Evolutionary conservation across 805 yeast genomes (phyloP), one percentile per base, ranked within the genome.

Genomic region (Komagataella mondaviorum): DNA sequence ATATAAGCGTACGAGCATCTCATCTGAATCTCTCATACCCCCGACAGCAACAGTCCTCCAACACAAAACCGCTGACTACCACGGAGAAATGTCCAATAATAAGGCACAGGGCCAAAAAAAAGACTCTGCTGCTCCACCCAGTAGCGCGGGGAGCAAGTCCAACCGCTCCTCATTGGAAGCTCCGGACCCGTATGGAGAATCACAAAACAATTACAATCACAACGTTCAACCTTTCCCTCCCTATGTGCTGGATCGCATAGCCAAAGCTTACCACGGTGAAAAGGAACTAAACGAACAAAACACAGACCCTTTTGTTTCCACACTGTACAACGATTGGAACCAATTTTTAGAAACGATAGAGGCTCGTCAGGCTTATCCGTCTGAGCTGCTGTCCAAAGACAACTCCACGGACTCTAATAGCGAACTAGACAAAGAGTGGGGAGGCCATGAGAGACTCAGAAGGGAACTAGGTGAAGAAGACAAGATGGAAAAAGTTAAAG

Each of bases 391-490:
- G 14, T 54, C 56, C 8, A 55, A 56, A 39, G 70, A 68, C 50
- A 58, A 60, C 17, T 53, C 61, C 46, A 57, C 55, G 24, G 53
- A 60, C n/a, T 52, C 44, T 48, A 39, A 18, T 36, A 67, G 70
- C 3, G 75, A 73, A 51, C 63, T 80, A 50, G 70, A 74, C 46
- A 73, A 75, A 1, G 67, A 72, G 18, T 86, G 93, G 93, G 81
- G 82, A 43, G 95, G 95, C 45, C 87, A 76, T 52, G 76, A 76
- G 52, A 65, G 89, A 53, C 68, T 86, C 54, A 73, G 75, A 51
- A 69, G 67, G 48, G 77, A 81, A 24, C 74, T 81, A 55, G 63
- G 76, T 52, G 64, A 66, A 39, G 72, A 68, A 22, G 63, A 55
- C 7, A 50, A 51, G 46, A 50, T 54, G 17, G 48, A 52, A 16